These are phyloP conservation scores for Salvia rosmarinus DNA, from an alignment of 257 asterid species.

Conservation along the genomic window DNA sequence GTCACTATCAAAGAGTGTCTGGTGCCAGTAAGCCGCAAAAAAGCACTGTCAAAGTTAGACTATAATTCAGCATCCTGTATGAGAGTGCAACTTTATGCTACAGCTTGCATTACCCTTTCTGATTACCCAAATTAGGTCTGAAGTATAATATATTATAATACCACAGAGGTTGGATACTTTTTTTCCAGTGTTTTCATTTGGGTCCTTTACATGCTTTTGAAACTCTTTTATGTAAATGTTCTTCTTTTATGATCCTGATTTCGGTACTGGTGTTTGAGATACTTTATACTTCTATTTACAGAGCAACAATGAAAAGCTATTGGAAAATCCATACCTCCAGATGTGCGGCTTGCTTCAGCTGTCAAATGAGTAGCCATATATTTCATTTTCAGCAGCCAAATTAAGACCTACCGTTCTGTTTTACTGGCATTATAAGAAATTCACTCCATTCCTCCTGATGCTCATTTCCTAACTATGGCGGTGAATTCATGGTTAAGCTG, in stretches of 20 bases:
- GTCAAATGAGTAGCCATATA: constrained; percentile 51
- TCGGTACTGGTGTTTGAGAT: constrained; percentile 31
- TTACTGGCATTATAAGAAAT: constrained; percentile 33
- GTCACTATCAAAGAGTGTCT: constrained; percentile 11
- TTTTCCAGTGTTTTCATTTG: constrained; percentile 11
- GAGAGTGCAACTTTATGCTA: constrained; percentile 16
- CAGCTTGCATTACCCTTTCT: constrained; percentile 11
- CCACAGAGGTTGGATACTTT: neutral
- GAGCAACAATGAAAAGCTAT: constrained; percentile 99
- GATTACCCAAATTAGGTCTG: neutral
- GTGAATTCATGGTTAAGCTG: constrained; percentile 35
- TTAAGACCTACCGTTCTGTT: constrained; percentile 36
- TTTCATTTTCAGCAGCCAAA: constrained; percentile 55
- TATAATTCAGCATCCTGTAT: neutral
- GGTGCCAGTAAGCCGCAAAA: constrained; percentile 6
- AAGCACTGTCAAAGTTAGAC: neutral
- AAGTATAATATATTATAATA: neutral
- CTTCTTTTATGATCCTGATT: constrained; percentile 24
- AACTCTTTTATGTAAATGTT: constrained; percentile 1
- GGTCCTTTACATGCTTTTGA: constrained; percentile 16
- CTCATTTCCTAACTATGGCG: constrained; percentile 21
- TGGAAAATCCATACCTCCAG: constrained; percentile 99
- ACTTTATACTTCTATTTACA: constrained; percentile 48
- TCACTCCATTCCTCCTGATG: constrained; percentile 32
- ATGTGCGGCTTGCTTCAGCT: constrained; percentile 97